Evolutionary conservation across 176 grass and related monocot species (phyloP), one percentile per base, ranked within the genome.

Genomic region (Phyllostachys edulis): DNA sequence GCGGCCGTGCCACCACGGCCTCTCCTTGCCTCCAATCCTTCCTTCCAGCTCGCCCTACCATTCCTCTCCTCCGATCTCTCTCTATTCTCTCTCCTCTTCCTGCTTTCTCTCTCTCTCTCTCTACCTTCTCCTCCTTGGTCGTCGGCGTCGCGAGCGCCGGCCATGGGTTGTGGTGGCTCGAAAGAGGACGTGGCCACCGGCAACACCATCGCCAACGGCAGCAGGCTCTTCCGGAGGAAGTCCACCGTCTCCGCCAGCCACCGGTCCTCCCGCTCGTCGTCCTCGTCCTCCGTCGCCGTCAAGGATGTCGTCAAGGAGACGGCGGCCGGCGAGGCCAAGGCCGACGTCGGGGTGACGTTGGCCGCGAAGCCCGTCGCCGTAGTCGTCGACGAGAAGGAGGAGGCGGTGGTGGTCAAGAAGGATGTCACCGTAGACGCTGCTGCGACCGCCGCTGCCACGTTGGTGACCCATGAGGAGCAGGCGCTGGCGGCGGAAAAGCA

Each of bases 81-180:
- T 26, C 34, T 47, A 34, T 18, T n/a, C 51, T 38, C 40, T 65
- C 14, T 64, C 76, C 84, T 82, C 66, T 83, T 41, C 38, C 82
- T 49, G 38, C 76, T 46, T 24, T 27, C 37, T 39, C 37, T 82
- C 17, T 41, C 46, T 23, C 27, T 9, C 4, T 16, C 87, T 60
- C 26, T 62, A 34, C 20, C 55, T 71, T 26, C 55, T 62, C 51
- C 46, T 29, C 29, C 26, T 24, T 84, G 46, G 39, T 26, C 75
- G 65, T 5, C 81, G 37, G 47, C 67, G 67, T 67, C 74, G 67
- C 36, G 75, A 80, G 69, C 77, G 77, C 77, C 81, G 40, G 73
- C 79, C 46, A 97, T 97, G 92, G 95, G 95, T 88, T 98, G 95
- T 76, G 85, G 95, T 73, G 90, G 87, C 67, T 98, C 95, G 2